Evolutionary conservation across 768 basidiomycete species (phyloP), one percentile per base, ranked within the genome.

Genomic region (Tulasnella sp.): DNA sequence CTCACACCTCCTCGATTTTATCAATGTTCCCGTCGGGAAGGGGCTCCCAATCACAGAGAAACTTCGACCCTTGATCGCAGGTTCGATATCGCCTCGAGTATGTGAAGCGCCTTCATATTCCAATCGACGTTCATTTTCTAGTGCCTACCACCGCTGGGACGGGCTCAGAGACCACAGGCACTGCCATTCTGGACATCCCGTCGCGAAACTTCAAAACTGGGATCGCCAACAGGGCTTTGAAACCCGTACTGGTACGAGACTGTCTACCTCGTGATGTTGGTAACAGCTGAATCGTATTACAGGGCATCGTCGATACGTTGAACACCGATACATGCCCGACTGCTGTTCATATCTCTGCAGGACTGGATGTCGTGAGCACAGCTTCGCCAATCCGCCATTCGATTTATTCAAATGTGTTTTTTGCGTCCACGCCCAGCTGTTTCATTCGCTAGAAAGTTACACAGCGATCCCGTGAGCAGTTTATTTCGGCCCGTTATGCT

Each of bases 161-260:
- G 12, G 92, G 92, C 17, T 90, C 88, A 1, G 90, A 97, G 70
- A 97, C 93, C 2, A 97, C 93, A 0, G 93, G 93, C 9, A 85
- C 93, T 0, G 90, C 93, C 10, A 94, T 97, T 64, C 78, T 96
- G 25, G 71, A 73, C 56, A 90, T 96, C 45, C 89, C 93, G 0
- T 92, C 91, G 0, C 81, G 79, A 65, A 80, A 84, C 4, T 96
- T 97, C 80, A 97, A 97, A 76, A 97, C 94, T 12, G 94, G 94
- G 45, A 98, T 98, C 64, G 86, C 94, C 0, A 92, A 79, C 67
- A 82, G 93, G 38, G 90, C 92, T 2, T 73, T 98, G 72, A 91
- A 93, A 63, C 94, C 94, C 0, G 78, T 84, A 1, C 76, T 98
- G 22, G 57, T 59, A 4, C 11, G 57, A 48, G 19, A 11, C 9